Evolutionary conservation across 2,329 filamentous ascomycete species (phyloP), one percentile per base, ranked within the genome.

Genomic region (Chrysoporthe puriensis): DNA sequence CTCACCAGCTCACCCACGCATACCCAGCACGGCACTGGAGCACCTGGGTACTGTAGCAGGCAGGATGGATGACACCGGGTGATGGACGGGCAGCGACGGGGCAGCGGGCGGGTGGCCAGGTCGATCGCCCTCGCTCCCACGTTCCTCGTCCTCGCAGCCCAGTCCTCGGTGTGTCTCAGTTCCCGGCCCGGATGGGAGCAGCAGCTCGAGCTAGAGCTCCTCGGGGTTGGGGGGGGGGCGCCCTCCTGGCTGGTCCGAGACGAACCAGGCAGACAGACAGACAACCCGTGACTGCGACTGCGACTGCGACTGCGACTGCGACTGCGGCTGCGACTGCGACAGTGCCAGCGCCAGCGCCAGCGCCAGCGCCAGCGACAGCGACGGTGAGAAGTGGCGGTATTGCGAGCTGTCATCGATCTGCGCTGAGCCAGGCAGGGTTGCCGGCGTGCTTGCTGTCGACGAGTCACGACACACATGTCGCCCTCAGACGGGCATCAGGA

Each of bases 401-500:
- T 26, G 26, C 36, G 36, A 40, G 6, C 36, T 40, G 36, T 9
- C 36, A 40, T 40, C 6, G 36, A 40, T 40, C 36, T 40, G 36
- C 2, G 26, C 26, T 3, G 11, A 26, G 13, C 21, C 48, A 14
- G n/a, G 7, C n/a, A 50, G 21, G 16, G n/a, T 4, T 4, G 48
- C 1, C 48, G 26, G 21, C n/a, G n/a, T 52, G 48, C 9, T 7
- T 21, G 21, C 26, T 14, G 21, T 13, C 48, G 14, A 32, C 50
- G 50, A 54, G 50, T 32, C 50, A 54, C 26, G 50, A 54, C 50
- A 54, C 50, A 54, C 21, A 18, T 58, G 34, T 58, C 34, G 32
- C 56, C 56, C n/a, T 11, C 56, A 18, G 13, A 34, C 56, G 34
- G 34, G 56, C 11, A 21, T 16, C 34, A 40, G 40, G 56, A 11